phyloP scores from a whole-genome alignment of 2,329 filamentous ascomycete genomes.

The Magnaporthiopsis incrustans region DNA sequence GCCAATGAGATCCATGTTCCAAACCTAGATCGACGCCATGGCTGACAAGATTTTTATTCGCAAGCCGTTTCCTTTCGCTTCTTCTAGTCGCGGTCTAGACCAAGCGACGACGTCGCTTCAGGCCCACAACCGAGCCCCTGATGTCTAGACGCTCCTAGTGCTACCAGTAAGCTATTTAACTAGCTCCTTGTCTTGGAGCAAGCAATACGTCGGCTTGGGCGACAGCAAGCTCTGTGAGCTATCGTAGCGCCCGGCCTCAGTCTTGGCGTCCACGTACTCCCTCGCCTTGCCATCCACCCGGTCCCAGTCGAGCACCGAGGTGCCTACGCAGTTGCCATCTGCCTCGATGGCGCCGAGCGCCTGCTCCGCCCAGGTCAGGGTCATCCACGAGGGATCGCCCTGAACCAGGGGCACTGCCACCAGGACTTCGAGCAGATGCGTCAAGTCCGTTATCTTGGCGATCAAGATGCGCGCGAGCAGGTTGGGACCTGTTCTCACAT shows the following conservation, averaged over 20 bases:
- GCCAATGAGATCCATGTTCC: too few species aligned
- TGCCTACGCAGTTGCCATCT: constrained; percentile 30
- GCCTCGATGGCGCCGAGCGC: constrained; percentile 23
- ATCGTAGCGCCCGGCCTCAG: constrained; percentile 14
- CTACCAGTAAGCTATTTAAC: too few species aligned
- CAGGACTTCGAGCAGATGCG: constrained; percentile 24
- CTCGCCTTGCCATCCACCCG: constrained; percentile 25
- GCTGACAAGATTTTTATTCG: too few species aligned
- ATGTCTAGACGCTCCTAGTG: neutral
- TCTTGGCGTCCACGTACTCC: constrained; percentile 27
- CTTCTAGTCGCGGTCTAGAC: too few species aligned
- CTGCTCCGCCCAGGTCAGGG: constrained; percentile 29
- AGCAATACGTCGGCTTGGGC: constrained; percentile 23
- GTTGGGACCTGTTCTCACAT: constrained; percentile 20
- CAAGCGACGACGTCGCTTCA: too few species aligned
- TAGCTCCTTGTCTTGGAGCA: constrained; percentile 20
- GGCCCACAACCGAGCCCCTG: too few species aligned
- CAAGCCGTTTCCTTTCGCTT: too few species aligned
- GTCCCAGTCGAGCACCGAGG: constrained; percentile 26
- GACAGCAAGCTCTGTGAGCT: constrained; percentile 7
- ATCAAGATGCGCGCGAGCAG: constrained; percentile 30
- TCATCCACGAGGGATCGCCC: constrained; percentile 28
- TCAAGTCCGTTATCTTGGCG: constrained; percentile 29
- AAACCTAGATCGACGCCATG: too few species aligned
- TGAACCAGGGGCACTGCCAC: constrained; percentile 23